These are phyloP conservation scores for Hypomontagnella monticulosa DNA, from an alignment of 495 filamentous ascomycete species.

Conservation along the genomic window DNA sequence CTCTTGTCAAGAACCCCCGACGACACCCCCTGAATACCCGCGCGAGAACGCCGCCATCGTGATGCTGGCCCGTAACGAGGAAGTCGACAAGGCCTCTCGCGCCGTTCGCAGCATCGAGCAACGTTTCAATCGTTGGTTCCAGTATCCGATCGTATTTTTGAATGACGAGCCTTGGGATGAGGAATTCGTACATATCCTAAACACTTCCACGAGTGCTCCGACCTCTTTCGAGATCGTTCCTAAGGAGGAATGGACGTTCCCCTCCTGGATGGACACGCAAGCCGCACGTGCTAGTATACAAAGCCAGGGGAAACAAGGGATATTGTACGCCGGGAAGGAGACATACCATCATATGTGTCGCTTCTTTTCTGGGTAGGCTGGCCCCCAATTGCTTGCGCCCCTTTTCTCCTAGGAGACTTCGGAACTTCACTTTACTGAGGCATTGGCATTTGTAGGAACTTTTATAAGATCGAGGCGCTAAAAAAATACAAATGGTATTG, in stretches of 20 bases:
- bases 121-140: slow-evolving; percentile 97
- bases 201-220: slow-evolving; percentile 80
- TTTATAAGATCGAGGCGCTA: slow-evolving; percentile 55
- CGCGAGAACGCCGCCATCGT: slow-evolving; percentile 93
- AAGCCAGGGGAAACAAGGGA: slow-evolving; percentile 85
- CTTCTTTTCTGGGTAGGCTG: slow-evolving; percentile 89
- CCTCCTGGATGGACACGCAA: slow-evolving; percentile 83
- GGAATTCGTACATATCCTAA: slow-evolving; percentile 86
- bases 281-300: slow-evolving; percentile 85
- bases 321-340: slow-evolving; percentile 98
- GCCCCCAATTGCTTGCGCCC: slow-evolving; percentile 7
- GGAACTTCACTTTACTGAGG: slow-evolving; percentile 2
- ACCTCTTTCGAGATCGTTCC: slow-evolving; percentile 81
- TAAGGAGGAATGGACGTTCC: slow-evolving; percentile 87
- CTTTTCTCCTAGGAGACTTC: background rate
- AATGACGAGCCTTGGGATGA: slow-evolving; percentile 90
- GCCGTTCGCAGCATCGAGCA: slow-evolving; percentile 92
- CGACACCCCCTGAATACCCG: slow-evolving; percentile 57
- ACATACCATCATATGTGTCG: slow-evolving; percentile 98
- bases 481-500: slow-evolving; percentile 63
- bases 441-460: slow-evolving; percentile 63
- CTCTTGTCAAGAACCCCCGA: slow-evolving; percentile 53
- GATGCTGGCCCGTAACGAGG: slow-evolving; percentile 91
- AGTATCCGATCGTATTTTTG: slow-evolving; percentile 96
- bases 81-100: slow-evolving; percentile 87